These are phyloP conservation scores for Rubroboletus pulcherrimus DNA, from an alignment of 768 basidiomycete genomes.

Conservation along the genomic window DNA sequence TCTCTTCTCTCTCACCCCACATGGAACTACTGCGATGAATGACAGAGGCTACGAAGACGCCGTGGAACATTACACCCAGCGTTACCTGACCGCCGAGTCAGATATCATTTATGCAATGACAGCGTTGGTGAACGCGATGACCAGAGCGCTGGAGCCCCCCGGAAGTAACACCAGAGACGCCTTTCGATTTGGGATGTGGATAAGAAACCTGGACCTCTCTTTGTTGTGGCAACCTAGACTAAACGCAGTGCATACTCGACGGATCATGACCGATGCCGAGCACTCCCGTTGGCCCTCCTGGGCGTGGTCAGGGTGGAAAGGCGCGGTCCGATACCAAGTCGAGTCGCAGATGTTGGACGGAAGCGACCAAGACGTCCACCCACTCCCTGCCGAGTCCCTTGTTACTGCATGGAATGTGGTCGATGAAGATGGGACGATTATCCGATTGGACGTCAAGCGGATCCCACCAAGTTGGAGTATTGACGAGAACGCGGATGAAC, in stretches of 20 bases:
- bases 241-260: conserved; percentile 4
- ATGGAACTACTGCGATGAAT: neutral
- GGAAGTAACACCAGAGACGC: neutral
- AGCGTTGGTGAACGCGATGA: neutral
- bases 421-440: conserved; percentile 2
- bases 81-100: conserved; percentile 11
- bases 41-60: conserved; percentile 1
- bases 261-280: neutral
- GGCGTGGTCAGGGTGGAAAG: conserved; percentile 27
- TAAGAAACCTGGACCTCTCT: conserved; percentile 9
- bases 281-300: conserved; percentile 19
- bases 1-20: neutral
- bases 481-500: neutral
- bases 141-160: neutral
- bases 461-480: conserved; percentile 1
- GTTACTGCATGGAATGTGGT: conserved; percentile 18
- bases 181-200: neutral
- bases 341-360: neutral
- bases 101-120: conserved; percentile 13
- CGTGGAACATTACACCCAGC: conserved; percentile 13
- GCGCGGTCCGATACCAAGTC: conserved; percentile 11
- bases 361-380: neutral
- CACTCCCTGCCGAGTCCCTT: conserved; percentile 16
- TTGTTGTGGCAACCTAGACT: conserved; percentile 25
- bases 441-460: conserved; percentile 9